These are phyloP conservation scores for Acanthamoeba pearcei DNA, from an alignment of 208 protist species.

Conservation along the genomic window DNA sequence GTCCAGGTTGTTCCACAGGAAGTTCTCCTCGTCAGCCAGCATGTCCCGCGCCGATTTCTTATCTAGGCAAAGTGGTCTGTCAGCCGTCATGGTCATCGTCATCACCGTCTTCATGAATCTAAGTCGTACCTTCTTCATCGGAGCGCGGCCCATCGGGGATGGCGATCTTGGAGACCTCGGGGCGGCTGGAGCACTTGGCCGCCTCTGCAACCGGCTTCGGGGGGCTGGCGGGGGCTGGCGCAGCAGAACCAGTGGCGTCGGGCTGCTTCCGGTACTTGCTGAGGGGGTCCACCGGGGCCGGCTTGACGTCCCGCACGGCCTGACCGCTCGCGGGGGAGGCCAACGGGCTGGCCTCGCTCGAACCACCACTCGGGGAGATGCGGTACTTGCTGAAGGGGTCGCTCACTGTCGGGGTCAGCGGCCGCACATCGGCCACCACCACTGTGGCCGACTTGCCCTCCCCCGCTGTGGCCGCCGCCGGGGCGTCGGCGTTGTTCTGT, in stretches of 20 bases:
- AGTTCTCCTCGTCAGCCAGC: neutral
- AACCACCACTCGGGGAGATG: neutral
- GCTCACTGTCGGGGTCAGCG: neutral
- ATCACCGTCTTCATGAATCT: neutral
- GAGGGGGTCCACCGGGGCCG: neutral
- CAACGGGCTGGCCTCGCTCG: neutral
- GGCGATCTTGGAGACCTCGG: neutral
- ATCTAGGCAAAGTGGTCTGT: neutral
- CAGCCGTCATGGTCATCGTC: neutral
- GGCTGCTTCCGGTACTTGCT: conserved; percentile 8
- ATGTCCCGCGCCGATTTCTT: neutral
- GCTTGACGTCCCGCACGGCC: neutral
- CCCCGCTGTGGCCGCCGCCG: no score
- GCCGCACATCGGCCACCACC: neutral
- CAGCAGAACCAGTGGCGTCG: neutral
- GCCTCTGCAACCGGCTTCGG: neutral
- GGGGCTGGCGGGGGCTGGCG: neutral
- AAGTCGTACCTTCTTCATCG: no score
- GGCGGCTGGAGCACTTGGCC: neutral
- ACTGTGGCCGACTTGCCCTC: neutral
- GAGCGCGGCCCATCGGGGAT: neutral
- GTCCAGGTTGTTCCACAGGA: conserved; percentile 33
- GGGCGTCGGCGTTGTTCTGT: neutral
- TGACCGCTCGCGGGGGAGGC: neutral
- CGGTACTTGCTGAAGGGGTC: neutral